phyloP scores from a whole-genome alignment of 2,329 filamentous ascomycete genomes.

The Fusarium sp. region DNA sequence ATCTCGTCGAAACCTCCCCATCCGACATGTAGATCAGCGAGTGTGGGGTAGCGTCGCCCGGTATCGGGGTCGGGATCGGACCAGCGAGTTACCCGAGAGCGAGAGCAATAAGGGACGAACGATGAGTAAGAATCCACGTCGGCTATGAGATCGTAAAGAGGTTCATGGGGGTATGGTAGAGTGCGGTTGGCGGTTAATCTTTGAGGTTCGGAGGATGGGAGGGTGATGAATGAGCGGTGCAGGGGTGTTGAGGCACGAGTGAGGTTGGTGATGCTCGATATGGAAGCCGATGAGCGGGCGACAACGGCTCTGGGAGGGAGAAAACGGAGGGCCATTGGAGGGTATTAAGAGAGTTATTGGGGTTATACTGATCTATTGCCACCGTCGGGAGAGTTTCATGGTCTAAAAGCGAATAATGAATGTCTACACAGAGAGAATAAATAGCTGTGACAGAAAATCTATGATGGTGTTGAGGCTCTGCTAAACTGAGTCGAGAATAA shows the following conservation, averaged over 20 bases:
- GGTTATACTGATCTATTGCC: not conserved
- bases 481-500: slow-evolving; percentile 24
- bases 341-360: not conserved
- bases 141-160: slow-evolving; percentile 86
- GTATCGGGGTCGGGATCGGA: slow-evolving; percentile 62
- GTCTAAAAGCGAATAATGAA: not conserved
- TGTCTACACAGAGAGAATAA: not conserved
- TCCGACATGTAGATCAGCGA: slow-evolving; percentile 83
- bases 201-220: slow-evolving; percentile 57
- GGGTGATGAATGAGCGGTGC: slow-evolving; percentile 55
- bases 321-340: slow-evolving; percentile 34
- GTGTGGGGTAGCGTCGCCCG: slow-evolving; percentile 70
- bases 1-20: slow-evolving; percentile 86
- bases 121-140: slow-evolving; percentile 84
- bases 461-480: slow-evolving; percentile 41
- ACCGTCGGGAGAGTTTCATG: not conserved
- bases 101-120: slow-evolving; percentile 93
- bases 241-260: slow-evolving; percentile 28
- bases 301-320: slow-evolving; percentile 17
- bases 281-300: slow-evolving; percentile 16
- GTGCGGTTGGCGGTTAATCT: slow-evolving; percentile 77
- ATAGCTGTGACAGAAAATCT: slow-evolving; percentile 10
- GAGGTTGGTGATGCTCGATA: slow-evolving; percentile 29
- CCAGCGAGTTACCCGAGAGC: slow-evolving; percentile 80
- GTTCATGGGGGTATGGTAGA: slow-evolving; percentile 75